Conservation (phyloP, 164 flowering plant genomes). For the Berberis thunbergii region DNA sequence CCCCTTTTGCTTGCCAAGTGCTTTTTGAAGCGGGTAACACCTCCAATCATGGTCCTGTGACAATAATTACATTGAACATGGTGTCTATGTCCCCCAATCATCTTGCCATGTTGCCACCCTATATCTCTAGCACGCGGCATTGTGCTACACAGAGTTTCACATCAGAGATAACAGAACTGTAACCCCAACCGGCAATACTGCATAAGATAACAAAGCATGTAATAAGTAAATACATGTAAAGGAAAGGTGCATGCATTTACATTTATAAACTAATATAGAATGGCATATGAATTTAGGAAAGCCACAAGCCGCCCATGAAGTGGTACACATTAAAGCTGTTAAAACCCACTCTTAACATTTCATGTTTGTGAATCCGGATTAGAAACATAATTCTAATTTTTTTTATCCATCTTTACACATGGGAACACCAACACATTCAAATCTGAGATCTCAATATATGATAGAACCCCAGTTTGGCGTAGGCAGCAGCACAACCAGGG, state of each 20-base stretch:
- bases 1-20: constrained; percentile 27
- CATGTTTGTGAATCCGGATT: too few relatives aligned
- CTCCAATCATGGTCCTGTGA: constrained; percentile 28
- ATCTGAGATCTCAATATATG: too few relatives aligned
- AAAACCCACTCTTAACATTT: too few relatives aligned
- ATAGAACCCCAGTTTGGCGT: too few relatives aligned
- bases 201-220: neutral
- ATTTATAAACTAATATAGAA: neutral
- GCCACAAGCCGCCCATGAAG: too few relatives aligned
- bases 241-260: neutral
- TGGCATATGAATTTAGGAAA: too few relatives aligned
- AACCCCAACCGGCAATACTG: constrained; percentile 9
- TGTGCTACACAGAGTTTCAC: neutral
- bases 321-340: too few relatives aligned
- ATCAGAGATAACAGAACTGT: neutral
- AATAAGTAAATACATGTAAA: neutral
- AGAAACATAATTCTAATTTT: too few relatives aligned
- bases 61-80: constrained; percentile 31
- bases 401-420: too few relatives aligned
- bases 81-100: constrained; percentile 33
- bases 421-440: too few relatives aligned
- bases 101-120: constrained; percentile 32
- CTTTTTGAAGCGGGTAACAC: constrained; percentile 32
- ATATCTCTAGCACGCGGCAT: constrained; percentile 34
- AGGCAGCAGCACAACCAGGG: too few relatives aligned